phyloP scores from a whole-genome alignment of 2,329 filamentous ascomycete species.

The Aureobasidium sp. region DNA sequence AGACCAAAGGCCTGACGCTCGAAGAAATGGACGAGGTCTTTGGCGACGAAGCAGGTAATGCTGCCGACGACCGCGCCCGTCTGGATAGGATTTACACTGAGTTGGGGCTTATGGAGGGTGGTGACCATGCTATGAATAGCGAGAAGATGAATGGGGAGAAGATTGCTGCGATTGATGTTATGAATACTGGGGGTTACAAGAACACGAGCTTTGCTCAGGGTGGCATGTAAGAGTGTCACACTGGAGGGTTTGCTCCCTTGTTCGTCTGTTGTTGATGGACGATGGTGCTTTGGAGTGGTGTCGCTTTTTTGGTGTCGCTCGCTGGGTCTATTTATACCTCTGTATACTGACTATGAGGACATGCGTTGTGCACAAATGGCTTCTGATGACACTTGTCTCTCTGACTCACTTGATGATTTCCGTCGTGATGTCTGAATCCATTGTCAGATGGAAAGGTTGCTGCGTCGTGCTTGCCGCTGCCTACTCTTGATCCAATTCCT shows the following conservation, averaged over 20 bases:
- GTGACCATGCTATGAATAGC: not conserved
- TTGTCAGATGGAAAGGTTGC: too few relatives aligned
- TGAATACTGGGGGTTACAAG: not conserved
- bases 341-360: not conserved
- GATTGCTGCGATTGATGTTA: not conserved
- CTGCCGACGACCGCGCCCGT: conserved; percentile 12
- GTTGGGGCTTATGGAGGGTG: conserved; percentile 6
- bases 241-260: not conserved
- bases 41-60: conserved; percentile 15
- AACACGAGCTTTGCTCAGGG: not conserved
- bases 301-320: not conserved
- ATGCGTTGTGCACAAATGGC: not conserved
- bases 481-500: too few relatives aligned
- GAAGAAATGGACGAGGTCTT: conserved; percentile 48
- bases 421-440: too few relatives aligned
- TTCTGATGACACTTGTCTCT: not conserved
- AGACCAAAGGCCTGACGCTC: conserved; percentile 48
- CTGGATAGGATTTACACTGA: conserved; percentile 14
- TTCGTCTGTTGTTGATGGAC: not conserved
- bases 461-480: too few relatives aligned
- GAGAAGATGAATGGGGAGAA: not conserved
- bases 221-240: not conserved
- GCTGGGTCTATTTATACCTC: not conserved
- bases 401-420: too few relatives aligned
- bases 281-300: not conserved